Conservation (phyloP, 2,329 filamentous ascomycete genomes). For the Neonectria magnoliae region DNA sequence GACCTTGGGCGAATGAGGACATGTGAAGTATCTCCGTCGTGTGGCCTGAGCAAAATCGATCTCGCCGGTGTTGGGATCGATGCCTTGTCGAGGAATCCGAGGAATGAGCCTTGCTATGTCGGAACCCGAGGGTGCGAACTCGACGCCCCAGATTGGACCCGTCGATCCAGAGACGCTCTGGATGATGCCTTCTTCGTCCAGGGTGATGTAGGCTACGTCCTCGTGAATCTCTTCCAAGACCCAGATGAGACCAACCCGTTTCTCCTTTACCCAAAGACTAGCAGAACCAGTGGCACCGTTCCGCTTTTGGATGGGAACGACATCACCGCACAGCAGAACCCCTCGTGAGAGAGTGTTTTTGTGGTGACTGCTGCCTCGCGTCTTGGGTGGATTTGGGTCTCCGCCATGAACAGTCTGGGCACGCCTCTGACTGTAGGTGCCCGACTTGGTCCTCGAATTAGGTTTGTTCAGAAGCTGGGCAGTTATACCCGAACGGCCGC, state of each 20-base stretch:
- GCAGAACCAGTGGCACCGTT: conserved; percentile 93
- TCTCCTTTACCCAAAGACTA: conserved; percentile 98
- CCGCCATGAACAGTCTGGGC: conserved; percentile 72
- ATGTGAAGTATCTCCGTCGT: conserved; percentile 83
- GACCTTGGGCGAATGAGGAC: conserved; percentile 77
- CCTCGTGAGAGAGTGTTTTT: conserved; percentile 82
- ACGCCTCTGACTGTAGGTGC: conserved; percentile 63
- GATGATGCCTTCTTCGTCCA: conserved; percentile 82
- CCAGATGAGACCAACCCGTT: conserved; percentile 93
- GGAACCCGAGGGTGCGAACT: conserved; percentile 72
- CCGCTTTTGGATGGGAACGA: conserved; percentile 97
- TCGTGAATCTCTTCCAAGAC: conserved; percentile 98
- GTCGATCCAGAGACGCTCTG: conserved; percentile 77
- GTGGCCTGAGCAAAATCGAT: conserved; percentile 82
- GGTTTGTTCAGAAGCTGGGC: conserved; percentile 89
- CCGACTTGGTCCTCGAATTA: conserved; percentile 65
- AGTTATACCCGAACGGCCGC: conserved; percentile 80
- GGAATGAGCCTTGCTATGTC: conserved; percentile 84
- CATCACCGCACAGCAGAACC: conserved; percentile 92
- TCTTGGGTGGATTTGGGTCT: conserved; percentile 64
- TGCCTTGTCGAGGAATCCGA: conserved; percentile 80
- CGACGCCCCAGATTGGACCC: conserved; percentile 86
- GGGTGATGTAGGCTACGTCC: conserved; percentile 80
- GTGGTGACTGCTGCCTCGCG: conserved; percentile 68
- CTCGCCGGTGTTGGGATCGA: conserved; percentile 74